These are phyloP conservation scores for Auricularia cornea DNA, from an alignment of 768 basidiomycete species.

Conservation along the genomic window DNA sequence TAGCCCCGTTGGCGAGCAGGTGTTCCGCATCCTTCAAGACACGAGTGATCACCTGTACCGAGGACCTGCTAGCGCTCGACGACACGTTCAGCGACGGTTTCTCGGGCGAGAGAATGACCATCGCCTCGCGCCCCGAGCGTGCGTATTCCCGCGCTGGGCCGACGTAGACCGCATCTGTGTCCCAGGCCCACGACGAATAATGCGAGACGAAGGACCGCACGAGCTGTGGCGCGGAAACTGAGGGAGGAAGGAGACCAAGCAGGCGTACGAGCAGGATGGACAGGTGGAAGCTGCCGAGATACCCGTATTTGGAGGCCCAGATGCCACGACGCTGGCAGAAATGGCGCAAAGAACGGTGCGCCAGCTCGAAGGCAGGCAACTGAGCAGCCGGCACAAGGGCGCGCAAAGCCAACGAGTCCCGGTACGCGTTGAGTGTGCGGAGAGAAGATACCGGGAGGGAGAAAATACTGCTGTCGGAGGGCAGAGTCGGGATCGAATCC, in stretches of 20 bases:
- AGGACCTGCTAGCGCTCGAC: slow-evolving; percentile 8
- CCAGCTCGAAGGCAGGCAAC: slow-evolving; percentile 9
- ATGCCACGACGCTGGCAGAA: slow-evolving; percentile 12
- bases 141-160: not conserved
- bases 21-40: slow-evolving; percentile 2
- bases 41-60: slow-evolving; percentile 3
- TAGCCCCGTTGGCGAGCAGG: not conserved
- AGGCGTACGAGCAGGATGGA: slow-evolving; percentile 13
- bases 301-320: slow-evolving; percentile 12
- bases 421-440: slow-evolving; percentile 15
- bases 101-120: slow-evolving; percentile 15
- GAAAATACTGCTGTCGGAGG: slow-evolving; percentile 11
- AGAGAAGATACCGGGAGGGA: slow-evolving; percentile 11
- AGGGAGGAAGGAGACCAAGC: not conserved
- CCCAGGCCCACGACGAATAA: slow-evolving; percentile 15
- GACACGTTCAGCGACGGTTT: slow-evolving; percentile 12
- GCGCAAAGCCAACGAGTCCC: slow-evolving; percentile 11
- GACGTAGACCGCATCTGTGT: slow-evolving; percentile 8
- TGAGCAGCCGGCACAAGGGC: slow-evolving; percentile 3
- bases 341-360: slow-evolving; percentile 14
- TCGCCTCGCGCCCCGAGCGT: slow-evolving; percentile 10
- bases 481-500: slow-evolving; percentile 5
- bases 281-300: slow-evolving; percentile 18
- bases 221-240: slow-evolving; percentile 9
- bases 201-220: slow-evolving; percentile 11